Evolutionary conservation across 305 asterid genomes (phyloP), one percentile per base, ranked within the genome.

Genomic region (Stenogyne calaminthoides): DNA sequence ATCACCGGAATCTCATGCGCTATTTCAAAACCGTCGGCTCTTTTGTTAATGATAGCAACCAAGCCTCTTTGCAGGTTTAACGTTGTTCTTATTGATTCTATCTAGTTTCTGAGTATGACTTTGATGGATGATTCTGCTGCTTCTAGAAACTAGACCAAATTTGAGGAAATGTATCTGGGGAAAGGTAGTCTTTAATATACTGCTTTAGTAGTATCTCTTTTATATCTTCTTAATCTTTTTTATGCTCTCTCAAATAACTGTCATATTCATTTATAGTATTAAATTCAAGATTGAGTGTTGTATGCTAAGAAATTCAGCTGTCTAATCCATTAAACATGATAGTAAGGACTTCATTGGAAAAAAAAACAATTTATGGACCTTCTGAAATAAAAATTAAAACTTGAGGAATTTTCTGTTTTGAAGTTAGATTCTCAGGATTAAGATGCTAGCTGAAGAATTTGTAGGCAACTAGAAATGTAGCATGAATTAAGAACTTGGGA

Each of bases 21-120:
- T 91, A 90, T 89, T 86, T 84, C 85, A 89, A 91, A 81, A 77
- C 88, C 2, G 83, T 89, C n/a, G 95, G 96, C 66, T 51, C 78
- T 4, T 81, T 86, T 46, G 84, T 91, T 22, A 83, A 70, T 22
- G 85, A 76, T 61, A 78, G 76, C 74, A 76, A 65, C 76, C 82
- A 77, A 76, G 84, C 18, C 16, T 52, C 84, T 29, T 37, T 82
- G 54, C 71, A 69, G 64, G 72, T 81, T 22, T 78, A 66, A 65
- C 10, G 19, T 19, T 69, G 7, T 44, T 66, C 37, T 34, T 34
- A 10, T 4, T 25, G 7, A 25, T 60, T 61, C 59, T 66, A 18
- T 56, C 9, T 7, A 11, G 6, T 44, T 11, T 25, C 29, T n/a
- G 29, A 25, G 25, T 57, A 9, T 3, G 37, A 18, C 9, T 7